These are phyloP conservation scores for Lophiostoma macrostomum DNA, from an alignment of 495 filamentous ascomycete genomes.

Conservation along the genomic window DNA sequence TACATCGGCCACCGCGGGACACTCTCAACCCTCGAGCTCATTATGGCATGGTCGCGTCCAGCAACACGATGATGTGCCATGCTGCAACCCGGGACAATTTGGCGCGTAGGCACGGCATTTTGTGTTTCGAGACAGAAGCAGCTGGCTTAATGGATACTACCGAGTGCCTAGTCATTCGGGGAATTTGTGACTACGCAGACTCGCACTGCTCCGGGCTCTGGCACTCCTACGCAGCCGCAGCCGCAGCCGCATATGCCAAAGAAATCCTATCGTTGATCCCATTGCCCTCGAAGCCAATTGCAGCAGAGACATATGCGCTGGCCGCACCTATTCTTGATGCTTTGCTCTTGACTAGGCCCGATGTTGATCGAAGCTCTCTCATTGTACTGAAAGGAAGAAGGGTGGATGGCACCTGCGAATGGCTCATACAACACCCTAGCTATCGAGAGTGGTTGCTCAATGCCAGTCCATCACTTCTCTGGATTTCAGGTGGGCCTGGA, in stretches of 20 bases:
- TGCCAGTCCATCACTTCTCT: conserved; percentile 38
- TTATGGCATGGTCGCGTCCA: conserved; percentile 46
- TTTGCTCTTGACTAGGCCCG: background rate
- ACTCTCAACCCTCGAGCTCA: too few species aligned
- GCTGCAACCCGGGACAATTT: conserved; percentile 19
- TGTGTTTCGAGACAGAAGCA: conserved; percentile 24
- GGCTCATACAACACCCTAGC: conserved; percentile 41
- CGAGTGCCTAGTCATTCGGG: conserved; percentile 30
- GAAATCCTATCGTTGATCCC: too few species aligned
- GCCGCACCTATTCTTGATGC: too few species aligned
- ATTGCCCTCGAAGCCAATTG: too few species aligned
- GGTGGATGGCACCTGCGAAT: conserved; percentile 48
- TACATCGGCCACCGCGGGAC: conserved; percentile 19
- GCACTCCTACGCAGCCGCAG: conserved; percentile 26
- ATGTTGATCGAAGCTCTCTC: conserved; percentile 15
- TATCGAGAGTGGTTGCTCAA: conserved; percentile 45
- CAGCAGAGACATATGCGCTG: too few species aligned
- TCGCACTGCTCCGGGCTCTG: conserved; percentile 30
- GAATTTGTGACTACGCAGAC: conserved; percentile 31
- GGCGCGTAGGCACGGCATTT: conserved; percentile 10
- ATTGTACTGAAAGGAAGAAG: conserved; percentile 22
- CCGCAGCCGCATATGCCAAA: conserved; percentile 28
- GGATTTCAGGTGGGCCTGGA: conserved; percentile 49
- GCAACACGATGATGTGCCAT: conserved; percentile 41
- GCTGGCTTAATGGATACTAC: conserved; percentile 24